Evolutionary conservation across 2,329 filamentous ascomycete species (phyloP).

Genomic region (Colletotrichum nymphaeae): DNA sequence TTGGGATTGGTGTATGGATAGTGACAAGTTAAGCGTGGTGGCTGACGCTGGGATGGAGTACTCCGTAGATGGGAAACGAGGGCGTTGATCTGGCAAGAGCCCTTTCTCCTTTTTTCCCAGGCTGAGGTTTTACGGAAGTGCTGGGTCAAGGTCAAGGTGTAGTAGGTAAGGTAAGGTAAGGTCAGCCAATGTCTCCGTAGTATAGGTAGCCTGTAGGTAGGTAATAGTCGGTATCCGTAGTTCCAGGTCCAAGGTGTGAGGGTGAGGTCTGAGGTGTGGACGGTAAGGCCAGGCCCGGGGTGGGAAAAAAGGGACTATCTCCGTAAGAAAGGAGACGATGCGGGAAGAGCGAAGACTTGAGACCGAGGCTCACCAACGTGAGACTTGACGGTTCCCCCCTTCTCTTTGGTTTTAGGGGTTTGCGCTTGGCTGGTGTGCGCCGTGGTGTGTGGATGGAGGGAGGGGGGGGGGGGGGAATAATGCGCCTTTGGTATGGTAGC

Average conservation of each 20-base stretch:
- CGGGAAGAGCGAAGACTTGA: not conserved
- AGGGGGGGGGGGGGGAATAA: not conserved
- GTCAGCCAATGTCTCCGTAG: not conserved
- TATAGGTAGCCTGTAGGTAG: no score
- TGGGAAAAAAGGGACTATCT: not conserved
- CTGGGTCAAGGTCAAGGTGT: not conserved
- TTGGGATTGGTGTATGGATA: not conserved
- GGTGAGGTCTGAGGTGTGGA: not conserved
- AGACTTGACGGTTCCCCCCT: not conserved
- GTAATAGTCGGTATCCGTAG: not conserved
- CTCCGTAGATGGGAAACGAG: not conserved
- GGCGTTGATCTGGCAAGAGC: not conserved
- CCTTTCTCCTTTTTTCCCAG: not conserved
- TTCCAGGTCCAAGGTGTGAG: not conserved
- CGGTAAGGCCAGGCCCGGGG: not conserved
- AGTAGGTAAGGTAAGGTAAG: not conserved
- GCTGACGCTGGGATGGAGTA: conserved; percentile 1
- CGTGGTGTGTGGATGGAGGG: not conserved
- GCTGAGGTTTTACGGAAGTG: not conserved
- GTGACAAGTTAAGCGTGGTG: not conserved
- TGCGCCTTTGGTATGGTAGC: not conserved
- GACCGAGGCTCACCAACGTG: not conserved
- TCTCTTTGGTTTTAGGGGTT: not conserved
- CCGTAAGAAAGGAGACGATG: not conserved
- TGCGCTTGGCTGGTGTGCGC: not conserved